These are phyloP conservation scores for Mallotus repandus DNA, from an alignment of 441 rosid species.

Conservation along the genomic window DNA sequence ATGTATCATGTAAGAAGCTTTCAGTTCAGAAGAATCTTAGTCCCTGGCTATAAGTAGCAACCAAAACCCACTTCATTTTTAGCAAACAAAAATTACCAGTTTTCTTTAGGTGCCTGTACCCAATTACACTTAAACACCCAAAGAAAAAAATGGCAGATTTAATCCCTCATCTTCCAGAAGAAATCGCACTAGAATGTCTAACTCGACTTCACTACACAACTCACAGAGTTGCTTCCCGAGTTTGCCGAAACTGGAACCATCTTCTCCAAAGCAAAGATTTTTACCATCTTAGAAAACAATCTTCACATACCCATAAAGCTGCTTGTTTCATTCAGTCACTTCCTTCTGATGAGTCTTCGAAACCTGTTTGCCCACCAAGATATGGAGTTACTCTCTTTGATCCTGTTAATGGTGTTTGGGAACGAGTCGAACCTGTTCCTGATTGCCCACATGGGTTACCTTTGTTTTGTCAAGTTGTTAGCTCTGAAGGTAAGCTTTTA, in stretches of 20 bases:
- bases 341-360: constrained; percentile 14
- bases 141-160: constrained; percentile 23
- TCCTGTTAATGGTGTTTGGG: constrained; percentile 36
- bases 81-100: not conserved
- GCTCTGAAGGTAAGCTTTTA: constrained; percentile 46
- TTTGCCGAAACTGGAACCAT: constrained; percentile 41
- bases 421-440: constrained; percentile 36
- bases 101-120: not conserved
- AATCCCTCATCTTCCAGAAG: constrained; percentile 47
- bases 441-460: constrained; percentile 49
- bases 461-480: constrained; percentile 40
- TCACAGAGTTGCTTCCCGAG: constrained; percentile 40
- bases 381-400: constrained; percentile 42
- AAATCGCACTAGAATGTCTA: constrained; percentile 50
- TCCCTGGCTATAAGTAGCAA: not conserved
- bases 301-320: constrained; percentile 28
- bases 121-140: no score
- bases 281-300: constrained; percentile 34
- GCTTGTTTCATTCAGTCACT: constrained; percentile 49
- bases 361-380: constrained; percentile 25
- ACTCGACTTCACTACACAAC: constrained; percentile 38
- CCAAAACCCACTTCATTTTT: not conserved
- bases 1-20: not conserved
- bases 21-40: not conserved
- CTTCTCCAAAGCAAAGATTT: constrained; percentile 37